phyloP scores from a whole-genome alignment of 2,329 filamentous ascomycete genomes.

The Ophiostoma quercus region DNA sequence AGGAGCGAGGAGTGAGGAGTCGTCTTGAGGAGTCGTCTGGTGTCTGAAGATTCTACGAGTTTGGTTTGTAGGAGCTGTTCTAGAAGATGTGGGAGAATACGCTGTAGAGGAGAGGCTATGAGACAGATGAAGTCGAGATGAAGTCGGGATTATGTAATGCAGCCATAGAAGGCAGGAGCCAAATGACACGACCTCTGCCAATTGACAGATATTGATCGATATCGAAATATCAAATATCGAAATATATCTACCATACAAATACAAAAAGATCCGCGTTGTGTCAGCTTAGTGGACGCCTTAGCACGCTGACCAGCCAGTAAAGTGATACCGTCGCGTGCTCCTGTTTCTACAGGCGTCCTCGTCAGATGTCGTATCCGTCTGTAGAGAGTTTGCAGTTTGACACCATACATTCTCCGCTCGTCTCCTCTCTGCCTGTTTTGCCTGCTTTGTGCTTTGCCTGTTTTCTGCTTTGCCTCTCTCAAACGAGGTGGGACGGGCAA shows the following conservation, averaged over 20 bases:
- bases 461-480: neutral
- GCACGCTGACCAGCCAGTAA: neutral
- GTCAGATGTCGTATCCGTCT: neutral
- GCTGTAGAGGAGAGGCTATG: no score
- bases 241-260: neutral
- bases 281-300: neutral
- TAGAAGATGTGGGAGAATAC: no score
- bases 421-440: neutral
- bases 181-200: neutral
- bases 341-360: neutral
- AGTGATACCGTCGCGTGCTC: constrained; percentile 6
- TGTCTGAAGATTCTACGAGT: neutral
- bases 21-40: no score
- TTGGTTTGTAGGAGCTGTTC: neutral
- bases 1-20: no score
- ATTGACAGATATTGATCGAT: no score
- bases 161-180: no score
- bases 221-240: neutral
- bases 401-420: neutral
- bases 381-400: no score
- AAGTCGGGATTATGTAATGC: no score
- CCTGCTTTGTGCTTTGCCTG: neutral
- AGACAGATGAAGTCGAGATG: no score
- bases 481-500: constrained; percentile 2
- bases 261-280: neutral